These are phyloP conservation scores for Leccinum pseudoinsigne DNA, from an alignment of 1,284 basidiomycete species.

Conservation along the genomic window DNA sequence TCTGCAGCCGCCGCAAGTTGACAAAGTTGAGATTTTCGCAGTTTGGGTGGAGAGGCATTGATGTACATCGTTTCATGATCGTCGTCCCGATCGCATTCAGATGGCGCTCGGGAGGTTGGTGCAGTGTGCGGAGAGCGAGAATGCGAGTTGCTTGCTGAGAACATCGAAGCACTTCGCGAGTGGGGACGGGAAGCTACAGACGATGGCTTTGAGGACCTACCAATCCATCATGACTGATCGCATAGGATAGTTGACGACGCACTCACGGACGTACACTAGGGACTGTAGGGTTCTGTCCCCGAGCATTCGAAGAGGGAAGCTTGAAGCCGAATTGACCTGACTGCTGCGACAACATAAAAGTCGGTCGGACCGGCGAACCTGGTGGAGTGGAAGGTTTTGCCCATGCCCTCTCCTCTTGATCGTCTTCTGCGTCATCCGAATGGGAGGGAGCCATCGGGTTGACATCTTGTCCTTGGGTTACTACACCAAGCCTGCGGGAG, in stretches of 20 bases:
- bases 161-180: neutral
- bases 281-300: too few relatives aligned
- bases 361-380: neutral
- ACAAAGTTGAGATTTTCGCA: too few relatives aligned
- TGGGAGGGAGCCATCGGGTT: neutral
- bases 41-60: too few relatives aligned
- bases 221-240: neutral
- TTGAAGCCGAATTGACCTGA: neutral
- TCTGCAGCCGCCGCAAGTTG: too few relatives aligned
- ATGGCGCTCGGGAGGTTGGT: neutral
- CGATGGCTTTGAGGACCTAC: neutral
- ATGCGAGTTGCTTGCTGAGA: neutral
- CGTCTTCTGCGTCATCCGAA: neutral
- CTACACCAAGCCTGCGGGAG: neutral
- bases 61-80: neutral
- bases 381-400: neutral
- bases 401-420: neutral
- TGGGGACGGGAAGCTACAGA: neutral
- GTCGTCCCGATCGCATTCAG: neutral
- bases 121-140: neutral
- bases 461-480: neutral
- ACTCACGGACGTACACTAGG: too few relatives aligned
- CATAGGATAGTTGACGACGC: neutral
- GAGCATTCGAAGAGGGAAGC: neutral
- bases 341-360: neutral